Conservation (phyloP, 1,284 basidiomycete genomes). For the Pisolithus thermaeus region DNA sequence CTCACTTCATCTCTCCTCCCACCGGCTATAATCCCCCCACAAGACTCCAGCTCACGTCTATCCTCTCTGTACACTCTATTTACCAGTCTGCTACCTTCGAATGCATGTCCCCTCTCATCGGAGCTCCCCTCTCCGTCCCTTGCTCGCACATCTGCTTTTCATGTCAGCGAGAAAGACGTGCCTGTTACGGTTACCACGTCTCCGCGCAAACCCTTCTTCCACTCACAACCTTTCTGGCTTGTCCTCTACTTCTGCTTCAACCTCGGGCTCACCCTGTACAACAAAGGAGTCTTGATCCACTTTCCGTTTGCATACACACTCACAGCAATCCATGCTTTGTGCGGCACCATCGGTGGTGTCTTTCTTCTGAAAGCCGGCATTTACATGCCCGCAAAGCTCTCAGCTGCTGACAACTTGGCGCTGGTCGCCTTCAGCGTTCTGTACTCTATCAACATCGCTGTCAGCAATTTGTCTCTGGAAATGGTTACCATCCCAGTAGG, state of each 20-base stretch:
- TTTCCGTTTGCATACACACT: conserved; percentile 94
- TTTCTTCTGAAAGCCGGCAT: conserved; percentile 54
- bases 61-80: conserved; percentile 1
- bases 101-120: conserved; percentile 14
- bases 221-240: conserved; percentile 57
- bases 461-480: conserved; percentile 84
- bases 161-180: conserved; percentile 5
- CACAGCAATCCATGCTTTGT: conserved; percentile 83
- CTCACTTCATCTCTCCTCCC: background rate
- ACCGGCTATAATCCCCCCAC: conserved; percentile 8
- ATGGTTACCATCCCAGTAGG: conserved; percentile 88
- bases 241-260: conserved; percentile 84
- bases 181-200: conserved; percentile 3
- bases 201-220: conserved; percentile 15
- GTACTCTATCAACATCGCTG: conserved; percentile 89
- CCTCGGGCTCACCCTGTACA: conserved; percentile 84
- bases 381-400: conserved; percentile 59
- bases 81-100: conserved; percentile 1
- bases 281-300: conserved; percentile 82
- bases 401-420: conserved; percentile 52
- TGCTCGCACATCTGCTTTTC: conserved; percentile 2
- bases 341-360: conserved; percentile 71
- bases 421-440: conserved; percentile 78
- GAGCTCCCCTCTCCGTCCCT: conserved; percentile 17
- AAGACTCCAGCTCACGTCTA: background rate